Conservation (phyloP, 2,329 filamentous ascomycete species). For the Neonectria ditissima region DNA sequence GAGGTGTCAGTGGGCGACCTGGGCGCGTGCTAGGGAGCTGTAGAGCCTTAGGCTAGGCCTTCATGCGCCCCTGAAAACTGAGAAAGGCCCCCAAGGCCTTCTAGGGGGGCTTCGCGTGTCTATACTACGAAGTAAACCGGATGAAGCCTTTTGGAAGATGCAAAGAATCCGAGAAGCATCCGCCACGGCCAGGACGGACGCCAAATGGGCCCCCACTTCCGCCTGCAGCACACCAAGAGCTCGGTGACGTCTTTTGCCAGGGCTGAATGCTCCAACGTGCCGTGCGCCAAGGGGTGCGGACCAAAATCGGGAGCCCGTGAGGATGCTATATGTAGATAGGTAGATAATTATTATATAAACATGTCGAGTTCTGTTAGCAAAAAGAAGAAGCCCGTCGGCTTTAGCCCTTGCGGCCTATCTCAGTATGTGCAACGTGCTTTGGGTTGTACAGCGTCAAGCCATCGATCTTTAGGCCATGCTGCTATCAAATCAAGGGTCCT, state of each 20-base stretch:
- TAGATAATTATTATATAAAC: too few relatives aligned
- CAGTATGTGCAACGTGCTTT: neutral
- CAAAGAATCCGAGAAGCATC: neutral
- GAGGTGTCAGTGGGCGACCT: neutral
- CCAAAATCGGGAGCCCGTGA: neutral
- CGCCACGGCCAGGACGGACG: neutral
- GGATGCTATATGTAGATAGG: too few relatives aligned
- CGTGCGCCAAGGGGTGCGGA: too few relatives aligned
- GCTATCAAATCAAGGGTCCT: neutral
- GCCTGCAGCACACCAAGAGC: slow-evolving; percentile 5
- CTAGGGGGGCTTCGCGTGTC: neutral
- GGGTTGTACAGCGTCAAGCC: neutral
- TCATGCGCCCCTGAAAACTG: neutral
- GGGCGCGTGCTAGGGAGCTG: neutral
- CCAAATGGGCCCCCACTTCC: slow-evolving; percentile 4
- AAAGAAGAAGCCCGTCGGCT: neutral
- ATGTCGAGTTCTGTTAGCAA: neutral
- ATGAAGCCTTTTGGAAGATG: neutral
- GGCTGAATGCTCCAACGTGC: neutral
- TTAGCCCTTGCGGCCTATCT: neutral
- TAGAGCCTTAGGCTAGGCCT: neutral
- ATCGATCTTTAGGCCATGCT: neutral
- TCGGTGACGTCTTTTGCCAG: slow-evolving; percentile 18
- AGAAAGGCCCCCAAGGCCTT: neutral
- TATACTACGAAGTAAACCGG: too few relatives aligned